Conservation (phyloP, 73 alveolate species). For the Paramecium tetraurelia region DNA sequence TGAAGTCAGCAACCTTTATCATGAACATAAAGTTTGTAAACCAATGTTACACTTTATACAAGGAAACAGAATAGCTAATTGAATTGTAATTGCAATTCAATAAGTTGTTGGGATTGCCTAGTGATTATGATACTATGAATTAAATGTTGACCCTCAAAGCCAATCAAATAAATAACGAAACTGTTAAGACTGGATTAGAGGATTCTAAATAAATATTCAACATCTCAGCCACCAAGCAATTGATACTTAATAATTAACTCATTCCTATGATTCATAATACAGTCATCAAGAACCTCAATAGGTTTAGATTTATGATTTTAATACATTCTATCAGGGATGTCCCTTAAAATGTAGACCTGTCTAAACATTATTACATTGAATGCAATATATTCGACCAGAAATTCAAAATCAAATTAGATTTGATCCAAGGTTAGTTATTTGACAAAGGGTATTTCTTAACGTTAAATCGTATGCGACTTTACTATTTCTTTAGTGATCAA, state of each 20-base stretch:
- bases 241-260: background rate
- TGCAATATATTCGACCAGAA: slow-evolving; percentile 65
- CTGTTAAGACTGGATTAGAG: background rate
- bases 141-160: slow-evolving; percentile 48
- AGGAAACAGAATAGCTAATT: slow-evolving; percentile 69
- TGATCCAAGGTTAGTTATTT: background rate
- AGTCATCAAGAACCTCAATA: slow-evolving; percentile 10
- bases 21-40: slow-evolving; percentile 78
- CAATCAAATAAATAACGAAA: slow-evolving; percentile 33
- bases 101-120: slow-evolving; percentile 47
- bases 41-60: slow-evolving; percentile 61
- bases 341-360: slow-evolving; percentile 50
- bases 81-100: slow-evolving; percentile 60
- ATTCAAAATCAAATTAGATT: slow-evolving; percentile 47
- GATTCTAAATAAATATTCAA: slow-evolving; percentile 22
- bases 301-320: slow-evolving; percentile 59
- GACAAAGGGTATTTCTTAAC: slow-evolving; percentile 49
- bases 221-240: slow-evolving; percentile 48
- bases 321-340: slow-evolving; percentile 51
- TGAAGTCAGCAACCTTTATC: slow-evolving; percentile 66
- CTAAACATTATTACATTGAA: slow-evolving; percentile 65
- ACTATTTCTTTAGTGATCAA: slow-evolving; percentile 67
- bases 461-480: slow-evolving; percentile 71
- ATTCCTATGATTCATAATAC: slow-evolving; percentile 55
- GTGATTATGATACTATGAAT: slow-evolving; percentile 43